These are phyloP conservation scores for Dalechampia spathulata DNA, from an alignment of 441 rosid genomes.

Conservation along the genomic window DNA sequence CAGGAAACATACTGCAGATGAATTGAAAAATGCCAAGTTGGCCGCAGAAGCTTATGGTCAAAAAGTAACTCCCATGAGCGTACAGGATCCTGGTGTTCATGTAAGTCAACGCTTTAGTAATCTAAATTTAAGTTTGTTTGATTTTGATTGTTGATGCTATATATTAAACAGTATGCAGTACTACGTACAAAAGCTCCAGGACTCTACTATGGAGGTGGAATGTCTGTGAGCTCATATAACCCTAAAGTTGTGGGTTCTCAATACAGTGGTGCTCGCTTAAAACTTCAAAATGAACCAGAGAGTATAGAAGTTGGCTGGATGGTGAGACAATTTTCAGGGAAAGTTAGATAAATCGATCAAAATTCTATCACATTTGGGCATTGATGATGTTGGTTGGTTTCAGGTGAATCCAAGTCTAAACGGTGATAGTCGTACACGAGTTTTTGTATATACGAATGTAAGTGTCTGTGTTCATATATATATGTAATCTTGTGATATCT, in stretches of 20 bases:
- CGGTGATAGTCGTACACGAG: constrained; percentile 4
- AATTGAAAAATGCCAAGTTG: constrained; percentile 6
- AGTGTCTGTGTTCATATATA: too few relatives aligned
- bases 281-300: constrained; percentile 7
- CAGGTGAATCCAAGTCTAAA: constrained; percentile 15
- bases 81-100: not conserved
- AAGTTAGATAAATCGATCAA: too few relatives aligned
- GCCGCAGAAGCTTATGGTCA: not conserved
- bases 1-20: constrained; percentile 12
- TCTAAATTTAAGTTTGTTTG: too few relatives aligned
- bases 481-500: too few relatives aligned
- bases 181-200: not conserved
- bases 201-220: constrained; percentile 17
- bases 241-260: constrained; percentile 1
- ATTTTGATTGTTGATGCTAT: too few relatives aligned
- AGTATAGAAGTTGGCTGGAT: constrained; percentile 15
- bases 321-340: constrained; percentile 1
- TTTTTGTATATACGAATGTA: constrained; percentile 6
- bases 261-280: constrained; percentile 6
- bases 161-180: constrained; percentile 1
- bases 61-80: not conserved
- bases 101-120: constrained; percentile 10
- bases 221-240: not conserved
- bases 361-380: too few relatives aligned
- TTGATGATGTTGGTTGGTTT: too few relatives aligned